Base-by-base conservation (phyloP, 2,329 filamentous ascomycete species). In the Bimuria novae-zelandiae region DNA sequence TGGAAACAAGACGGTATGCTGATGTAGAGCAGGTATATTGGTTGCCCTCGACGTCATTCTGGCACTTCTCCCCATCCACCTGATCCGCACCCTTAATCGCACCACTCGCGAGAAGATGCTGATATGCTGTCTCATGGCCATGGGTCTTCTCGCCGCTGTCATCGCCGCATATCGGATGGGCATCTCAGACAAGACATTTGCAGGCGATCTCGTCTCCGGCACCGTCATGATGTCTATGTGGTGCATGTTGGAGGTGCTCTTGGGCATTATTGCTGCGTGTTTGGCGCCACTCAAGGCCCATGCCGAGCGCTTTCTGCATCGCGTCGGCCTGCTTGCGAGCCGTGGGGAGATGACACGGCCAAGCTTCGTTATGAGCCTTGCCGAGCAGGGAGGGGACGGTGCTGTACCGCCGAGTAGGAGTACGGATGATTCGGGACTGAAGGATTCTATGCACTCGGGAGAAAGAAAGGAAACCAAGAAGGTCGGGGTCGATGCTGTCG, bases 211-310 rank as follows among this genome's bases (percentile, higher is more conserved):
- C 5, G 30, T 52, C 16, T 48, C 42, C 4, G 22, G 17, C 8
- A 52, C 42, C 8, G 50, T 52, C 33, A 48, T 41, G 50, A 48
- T 48, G 43, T 29, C 32, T 23, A 47, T 52, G 42, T 52, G 50
- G 50, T 39, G 25, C 42, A 41, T 43, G 33, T 30, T 54, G 1
- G 51, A 54, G 25, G 45, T 41, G 5, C 22, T 50, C 1, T 17
- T 50, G 0, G 51, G 51, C 39, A 54, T 49, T 23, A 45, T 54
- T 12, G 51, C 45, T 23, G 51, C 47, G 12, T 54, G 51, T n/a
- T 3, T 50, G 45, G 41, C 51, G 30, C 35, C 41, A 7, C 33
- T 52, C 10, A 52, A 46, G 37, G 39, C 50, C 14, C 47, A 23
- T 16, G 39, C 21, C 14, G 48, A 50, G 39, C 39, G 48, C 4